phyloP scores from a whole-genome alignment of 305 asterid genomes.

The Fraxinus sp. region DNA sequence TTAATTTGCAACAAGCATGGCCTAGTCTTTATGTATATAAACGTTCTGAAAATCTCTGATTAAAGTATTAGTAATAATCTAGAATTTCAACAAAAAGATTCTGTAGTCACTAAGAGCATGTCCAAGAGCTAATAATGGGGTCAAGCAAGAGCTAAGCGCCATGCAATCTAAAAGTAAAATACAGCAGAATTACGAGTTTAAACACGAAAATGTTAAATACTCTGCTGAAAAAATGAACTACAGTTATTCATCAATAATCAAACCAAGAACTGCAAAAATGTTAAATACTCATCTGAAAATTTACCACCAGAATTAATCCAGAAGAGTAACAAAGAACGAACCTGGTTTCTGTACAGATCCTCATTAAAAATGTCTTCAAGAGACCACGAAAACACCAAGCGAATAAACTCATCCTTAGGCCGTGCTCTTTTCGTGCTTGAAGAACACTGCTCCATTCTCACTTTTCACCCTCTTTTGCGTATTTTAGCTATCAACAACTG shows the following conservation, averaged over 20 bases:
- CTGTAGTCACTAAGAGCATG: no score
- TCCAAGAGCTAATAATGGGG: no score
- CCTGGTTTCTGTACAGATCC: conserved; percentile 47
- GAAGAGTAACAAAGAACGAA: background rate
- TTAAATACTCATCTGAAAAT: background rate
- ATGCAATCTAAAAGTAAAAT: background rate
- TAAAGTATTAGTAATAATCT: background rate
- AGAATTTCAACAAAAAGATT: background rate
- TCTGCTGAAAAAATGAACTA: background rate
- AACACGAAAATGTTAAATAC: background rate
- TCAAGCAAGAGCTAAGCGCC: background rate
- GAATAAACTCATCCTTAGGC: conserved; percentile 37
- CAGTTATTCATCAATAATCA: background rate
- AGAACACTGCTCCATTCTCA: conserved; percentile 25
- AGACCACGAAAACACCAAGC: conserved; percentile 53
- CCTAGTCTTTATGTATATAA: background rate
- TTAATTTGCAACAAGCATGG: background rate
- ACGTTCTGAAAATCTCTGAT: background rate
- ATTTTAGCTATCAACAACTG: background rate
- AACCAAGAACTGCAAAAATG: background rate
- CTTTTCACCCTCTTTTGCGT: background rate
- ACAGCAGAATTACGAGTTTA: background rate
- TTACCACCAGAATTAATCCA: background rate
- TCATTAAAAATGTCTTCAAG: conserved; percentile 37
- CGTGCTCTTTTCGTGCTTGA: conserved; percentile 1